Conservation (phyloP, 805 yeast species). For the Saccharomycodes ludwigii region DNA sequence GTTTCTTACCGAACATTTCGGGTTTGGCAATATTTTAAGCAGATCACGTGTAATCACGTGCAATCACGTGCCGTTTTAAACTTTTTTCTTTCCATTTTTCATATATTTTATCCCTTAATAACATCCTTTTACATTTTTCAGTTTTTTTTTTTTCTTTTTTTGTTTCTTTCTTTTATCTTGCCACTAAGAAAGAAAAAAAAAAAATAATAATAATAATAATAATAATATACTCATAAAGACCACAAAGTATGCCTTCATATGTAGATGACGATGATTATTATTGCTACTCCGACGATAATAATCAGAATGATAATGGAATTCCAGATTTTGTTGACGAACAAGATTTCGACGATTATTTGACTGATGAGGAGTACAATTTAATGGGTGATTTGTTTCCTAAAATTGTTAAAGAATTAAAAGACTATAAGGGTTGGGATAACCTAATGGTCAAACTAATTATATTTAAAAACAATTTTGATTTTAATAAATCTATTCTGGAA, state of each 20-base stretch:
- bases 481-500: slow-evolving; percentile 34
- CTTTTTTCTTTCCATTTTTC: too few species aligned
- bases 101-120: too few species aligned
- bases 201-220: neutral
- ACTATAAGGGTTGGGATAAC: slow-evolving; percentile 32
- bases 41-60: too few species aligned
- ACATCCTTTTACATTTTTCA: too few species aligned
- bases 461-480: slow-evolving; percentile 38
- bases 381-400: slow-evolving; percentile 35
- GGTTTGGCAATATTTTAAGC: too few species aligned
- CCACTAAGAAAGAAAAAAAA: neutral
- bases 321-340: slow-evolving; percentile 27
- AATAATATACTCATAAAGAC: neutral
- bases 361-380: slow-evolving; percentile 26
- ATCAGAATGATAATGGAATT: slow-evolving; percentile 6
- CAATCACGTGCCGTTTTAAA: too few species aligned
- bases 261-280: slow-evolving; percentile 15
- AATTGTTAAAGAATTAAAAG: slow-evolving; percentile 26
- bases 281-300: slow-evolving; percentile 18
- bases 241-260: slow-evolving; percentile 5
- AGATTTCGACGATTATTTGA: slow-evolving; percentile 25
- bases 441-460: slow-evolving; percentile 38
- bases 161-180: neutral
- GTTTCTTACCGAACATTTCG: too few species aligned
- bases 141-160: neutral